Evolutionary conservation across 805 yeast genomes (phyloP).

Genomic region (Ogataea degrootiae): DNA sequence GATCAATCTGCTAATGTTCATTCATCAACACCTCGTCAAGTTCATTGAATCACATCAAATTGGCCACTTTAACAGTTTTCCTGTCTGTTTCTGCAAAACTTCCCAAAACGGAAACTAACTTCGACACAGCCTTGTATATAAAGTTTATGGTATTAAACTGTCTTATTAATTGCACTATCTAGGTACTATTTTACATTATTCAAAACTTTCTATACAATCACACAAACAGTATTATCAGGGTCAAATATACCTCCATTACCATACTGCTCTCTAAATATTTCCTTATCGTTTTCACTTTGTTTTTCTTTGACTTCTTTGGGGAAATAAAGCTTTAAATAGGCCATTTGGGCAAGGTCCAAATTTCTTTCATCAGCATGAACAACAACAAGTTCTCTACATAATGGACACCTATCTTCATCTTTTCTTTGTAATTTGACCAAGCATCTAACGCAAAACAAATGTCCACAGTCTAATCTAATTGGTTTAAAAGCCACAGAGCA

Average conservation of each 20-base stretch:
- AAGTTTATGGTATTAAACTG: too few relatives aligned
- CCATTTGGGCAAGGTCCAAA: slow-evolving; percentile 50
- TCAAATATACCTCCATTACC: slow-evolving; percentile 29
- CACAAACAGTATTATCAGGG: slow-evolving; percentile 25
- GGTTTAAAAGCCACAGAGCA: slow-evolving; percentile 69
- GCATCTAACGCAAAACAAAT: slow-evolving; percentile 70
- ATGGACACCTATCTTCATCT: slow-evolving; percentile 58
- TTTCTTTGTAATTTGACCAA: slow-evolving; percentile 62
- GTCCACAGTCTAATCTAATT: slow-evolving; percentile 57
- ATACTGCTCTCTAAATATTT: slow-evolving; percentile 39
- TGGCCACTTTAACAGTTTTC: too few relatives aligned
- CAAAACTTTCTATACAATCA: slow-evolving; percentile 14
- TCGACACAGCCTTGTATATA: too few relatives aligned
- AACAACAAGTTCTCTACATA: slow-evolving; percentile 56
- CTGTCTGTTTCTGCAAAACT: too few relatives aligned
- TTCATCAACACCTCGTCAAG: too few relatives aligned
- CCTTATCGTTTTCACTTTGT: slow-evolving; percentile 48
- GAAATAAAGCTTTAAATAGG: slow-evolving; percentile 52
- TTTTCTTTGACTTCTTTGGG: slow-evolving; percentile 66
- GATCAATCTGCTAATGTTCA: too few relatives aligned
- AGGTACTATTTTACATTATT: too few relatives aligned
- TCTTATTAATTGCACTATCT: too few relatives aligned
- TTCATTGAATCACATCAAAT: too few relatives aligned
- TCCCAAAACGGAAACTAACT: too few relatives aligned
- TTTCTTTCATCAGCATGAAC: slow-evolving; percentile 54